These are phyloP conservation scores for Bolboschoenoplectus hybrid DNA, from an alignment of 202 grass and related monocot species.

Conservation along the genomic window DNA sequence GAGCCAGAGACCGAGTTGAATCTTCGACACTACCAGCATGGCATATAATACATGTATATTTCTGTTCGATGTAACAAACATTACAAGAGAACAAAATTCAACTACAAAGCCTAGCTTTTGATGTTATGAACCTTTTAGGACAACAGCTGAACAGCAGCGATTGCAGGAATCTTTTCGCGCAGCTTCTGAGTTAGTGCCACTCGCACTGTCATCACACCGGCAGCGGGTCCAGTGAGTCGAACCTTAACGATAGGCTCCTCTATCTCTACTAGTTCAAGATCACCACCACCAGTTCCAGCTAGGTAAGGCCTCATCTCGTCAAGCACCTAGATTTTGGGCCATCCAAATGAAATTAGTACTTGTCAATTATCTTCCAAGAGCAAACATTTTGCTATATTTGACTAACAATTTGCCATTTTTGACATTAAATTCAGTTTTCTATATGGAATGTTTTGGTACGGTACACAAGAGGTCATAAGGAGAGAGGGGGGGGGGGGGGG, in stretches of 20 bases:
- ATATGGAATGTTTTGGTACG: not conserved
- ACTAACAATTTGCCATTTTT: not conserved
- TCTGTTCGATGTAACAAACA: not conserved
- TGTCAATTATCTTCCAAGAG: not conserved
- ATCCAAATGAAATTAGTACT: not conserved
- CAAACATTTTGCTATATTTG: not conserved
- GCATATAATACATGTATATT: not conserved
- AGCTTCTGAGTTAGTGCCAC: slow-evolving; percentile 94
- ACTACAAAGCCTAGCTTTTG: not conserved
- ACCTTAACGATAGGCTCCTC: slow-evolving; percentile 90
- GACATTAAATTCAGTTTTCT: not conserved
- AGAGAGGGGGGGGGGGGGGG: not conserved
- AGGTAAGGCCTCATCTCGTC: slow-evolving; percentile 97
- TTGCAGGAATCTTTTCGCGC: slow-evolving; percentile 87
- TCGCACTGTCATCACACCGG: slow-evolving; percentile 87
- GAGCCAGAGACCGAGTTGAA: not conserved
- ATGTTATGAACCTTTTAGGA: slow-evolving; percentile 41
- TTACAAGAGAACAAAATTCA: slow-evolving; percentile 28
- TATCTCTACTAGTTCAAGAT: slow-evolving; percentile 78
- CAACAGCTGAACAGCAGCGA: slow-evolving; percentile 80
- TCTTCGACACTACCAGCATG: not conserved
- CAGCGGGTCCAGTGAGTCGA: slow-evolving; percentile 76
- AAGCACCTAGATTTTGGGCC: slow-evolving; percentile 58
- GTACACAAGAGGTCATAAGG: not conserved
- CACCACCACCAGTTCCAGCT: slow-evolving; percentile 81